phyloP scores from a whole-genome alignment of 2,329 filamentous ascomycete species.

The Beauveria sp. region DNA sequence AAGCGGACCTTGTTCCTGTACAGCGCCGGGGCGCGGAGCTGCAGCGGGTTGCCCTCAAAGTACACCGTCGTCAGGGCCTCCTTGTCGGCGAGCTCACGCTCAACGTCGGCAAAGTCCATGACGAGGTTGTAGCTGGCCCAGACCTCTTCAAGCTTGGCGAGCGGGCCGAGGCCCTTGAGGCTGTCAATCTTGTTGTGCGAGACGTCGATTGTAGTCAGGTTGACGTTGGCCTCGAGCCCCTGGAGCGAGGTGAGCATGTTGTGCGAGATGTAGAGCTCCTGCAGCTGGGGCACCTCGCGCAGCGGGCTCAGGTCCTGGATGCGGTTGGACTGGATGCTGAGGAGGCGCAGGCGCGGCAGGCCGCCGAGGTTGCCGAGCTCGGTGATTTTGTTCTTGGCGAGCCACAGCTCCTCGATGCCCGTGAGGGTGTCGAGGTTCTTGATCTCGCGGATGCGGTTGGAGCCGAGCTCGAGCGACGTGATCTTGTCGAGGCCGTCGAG shows the following conservation, averaged over 20 bases:
- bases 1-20: slow-evolving; percentile 92
- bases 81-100: slow-evolving; percentile 72
- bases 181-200: slow-evolving; percentile 78
- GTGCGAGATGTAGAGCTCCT: slow-evolving; percentile 94
- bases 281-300: slow-evolving; percentile 63
- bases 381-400: slow-evolving; percentile 94
- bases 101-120: slow-evolving; percentile 71
- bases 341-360: slow-evolving; percentile 71
- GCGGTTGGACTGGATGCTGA: slow-evolving; percentile 93
- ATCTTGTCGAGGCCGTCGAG: slow-evolving; percentile 68
- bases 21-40: slow-evolving; percentile 67
- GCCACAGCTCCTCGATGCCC: slow-evolving; percentile 82
- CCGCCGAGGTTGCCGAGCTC: slow-evolving; percentile 69
- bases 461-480: slow-evolving; percentile 81
- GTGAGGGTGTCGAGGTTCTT: slow-evolving; percentile 71
- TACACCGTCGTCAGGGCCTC: slow-evolving; percentile 80
- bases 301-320: slow-evolving; percentile 73
- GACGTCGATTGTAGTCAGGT: slow-evolving; percentile 76
- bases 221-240: slow-evolving; percentile 59
- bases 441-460: slow-evolving; percentile 85
- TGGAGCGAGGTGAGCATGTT: slow-evolving; percentile 75
- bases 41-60: slow-evolving; percentile 90
- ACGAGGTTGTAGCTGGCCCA: slow-evolving; percentile 92
- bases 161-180: slow-evolving; percentile 60
- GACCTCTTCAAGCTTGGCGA: slow-evolving; percentile 74